These are phyloP conservation scores for Scleroderma bovista DNA, from an alignment of 768 basidiomycete genomes.

Conservation along the genomic window DNA sequence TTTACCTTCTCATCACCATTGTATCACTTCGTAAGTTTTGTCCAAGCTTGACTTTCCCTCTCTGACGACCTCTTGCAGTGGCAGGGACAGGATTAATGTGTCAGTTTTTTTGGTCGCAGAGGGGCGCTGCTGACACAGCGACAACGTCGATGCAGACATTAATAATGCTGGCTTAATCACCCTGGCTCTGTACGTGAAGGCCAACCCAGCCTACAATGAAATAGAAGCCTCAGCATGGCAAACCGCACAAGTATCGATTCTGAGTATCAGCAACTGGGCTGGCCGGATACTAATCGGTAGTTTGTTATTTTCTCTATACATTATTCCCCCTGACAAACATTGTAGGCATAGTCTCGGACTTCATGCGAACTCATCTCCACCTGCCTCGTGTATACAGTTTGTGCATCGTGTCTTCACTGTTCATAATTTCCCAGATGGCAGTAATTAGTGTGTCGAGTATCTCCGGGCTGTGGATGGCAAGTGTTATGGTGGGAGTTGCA, in stretches of 20 bases:
- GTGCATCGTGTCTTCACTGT: conserved; percentile 55
- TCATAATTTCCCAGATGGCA: conserved; percentile 67
- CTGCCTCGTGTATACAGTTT: conserved; percentile 67
- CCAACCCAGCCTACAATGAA: conserved; percentile 57
- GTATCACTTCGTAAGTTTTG: conserved; percentile 48
- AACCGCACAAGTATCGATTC: conserved; percentile 75
- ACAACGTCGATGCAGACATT: conserved; percentile 44
- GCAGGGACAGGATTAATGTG: conserved; percentile 77
- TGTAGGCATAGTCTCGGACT: conserved; percentile 64
- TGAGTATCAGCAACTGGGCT: conserved; percentile 76
- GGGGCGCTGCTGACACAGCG: neutral
- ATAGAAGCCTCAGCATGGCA: conserved; percentile 68
- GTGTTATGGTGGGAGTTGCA: conserved; percentile 34
- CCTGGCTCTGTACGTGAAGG: conserved; percentile 58
- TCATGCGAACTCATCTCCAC: conserved; percentile 46
- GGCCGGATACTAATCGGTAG: conserved; percentile 76
- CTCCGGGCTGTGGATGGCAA: conserved; percentile 22
- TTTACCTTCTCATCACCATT: conserved; percentile 59
- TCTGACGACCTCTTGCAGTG: conserved; percentile 34
- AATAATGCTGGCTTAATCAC: conserved; percentile 82
- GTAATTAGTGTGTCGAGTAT: conserved; percentile 45
- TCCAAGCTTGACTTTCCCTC: neutral
- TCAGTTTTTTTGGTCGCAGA: conserved; percentile 25
- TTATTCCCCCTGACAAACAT: neutral
- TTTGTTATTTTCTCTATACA: too few species aligned